phyloP scores from a whole-genome alignment of 1,284 basidiomycete species.

The Laetiporus sulphureus region DNA sequence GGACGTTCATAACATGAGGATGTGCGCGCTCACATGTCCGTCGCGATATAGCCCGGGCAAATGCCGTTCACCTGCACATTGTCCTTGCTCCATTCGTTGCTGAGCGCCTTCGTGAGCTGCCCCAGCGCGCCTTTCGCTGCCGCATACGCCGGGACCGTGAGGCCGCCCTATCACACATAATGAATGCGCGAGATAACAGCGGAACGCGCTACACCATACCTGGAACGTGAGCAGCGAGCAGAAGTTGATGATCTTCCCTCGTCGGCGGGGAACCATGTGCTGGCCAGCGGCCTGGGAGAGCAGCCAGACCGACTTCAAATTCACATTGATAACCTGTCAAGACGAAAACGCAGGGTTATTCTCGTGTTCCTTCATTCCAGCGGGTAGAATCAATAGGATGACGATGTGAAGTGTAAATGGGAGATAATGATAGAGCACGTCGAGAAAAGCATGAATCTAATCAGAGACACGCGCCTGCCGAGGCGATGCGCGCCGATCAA shows the following conservation, averaged over 20 bases:
- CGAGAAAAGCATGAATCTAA: too few species aligned
- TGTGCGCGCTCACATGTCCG: constrained; percentile 64
- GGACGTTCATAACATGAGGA: constrained; percentile 8
- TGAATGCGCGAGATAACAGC: constrained; percentile 1
- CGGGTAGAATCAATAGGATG: too few species aligned
- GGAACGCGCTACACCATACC: constrained; percentile 10
- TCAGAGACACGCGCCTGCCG: too few species aligned
- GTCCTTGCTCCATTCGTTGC: constrained; percentile 73
- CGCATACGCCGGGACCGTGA: constrained; percentile 88
- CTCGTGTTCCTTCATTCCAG: too few species aligned
- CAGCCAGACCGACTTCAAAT: constrained; percentile 75
- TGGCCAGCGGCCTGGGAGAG: constrained; percentile 71
- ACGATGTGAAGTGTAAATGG: too few species aligned
- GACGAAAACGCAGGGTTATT: too few species aligned
- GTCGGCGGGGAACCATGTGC: constrained; percentile 71
- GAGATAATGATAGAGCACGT: too few species aligned
- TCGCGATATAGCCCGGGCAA: constrained; percentile 88
- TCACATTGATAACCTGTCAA: constrained; percentile 63
- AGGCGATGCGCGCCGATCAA: too few species aligned
- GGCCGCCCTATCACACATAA: constrained; percentile 42
- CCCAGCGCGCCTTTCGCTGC: constrained; percentile 86
- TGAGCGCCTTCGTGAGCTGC: constrained; percentile 74
- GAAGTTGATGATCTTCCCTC: constrained; percentile 81
- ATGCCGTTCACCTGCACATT: constrained; percentile 91
- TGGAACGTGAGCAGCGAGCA: constrained; percentile 77